phyloP scores from a whole-genome alignment of 768 basidiomycete species.

The Grammothele lineata region DNA sequence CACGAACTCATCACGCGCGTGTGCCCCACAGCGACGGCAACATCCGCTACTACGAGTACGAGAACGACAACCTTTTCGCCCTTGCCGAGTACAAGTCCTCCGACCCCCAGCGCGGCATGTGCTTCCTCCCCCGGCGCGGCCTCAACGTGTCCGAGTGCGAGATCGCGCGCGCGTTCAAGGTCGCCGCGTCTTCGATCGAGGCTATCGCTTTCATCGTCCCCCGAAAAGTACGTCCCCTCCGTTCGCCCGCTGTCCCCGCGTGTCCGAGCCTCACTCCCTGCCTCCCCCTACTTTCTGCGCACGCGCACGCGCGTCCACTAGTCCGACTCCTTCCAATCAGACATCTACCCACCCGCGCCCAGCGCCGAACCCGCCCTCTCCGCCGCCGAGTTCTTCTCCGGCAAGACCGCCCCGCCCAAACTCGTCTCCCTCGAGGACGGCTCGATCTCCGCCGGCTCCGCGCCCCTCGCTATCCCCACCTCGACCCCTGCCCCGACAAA shows the following conservation, averaged over 20 bases:
- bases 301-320: too few relatives aligned
- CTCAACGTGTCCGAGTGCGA: conserved; percentile 90
- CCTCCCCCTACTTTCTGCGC: conserved; percentile 9
- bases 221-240: conserved; percentile 54
- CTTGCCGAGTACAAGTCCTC: conserved; percentile 84
- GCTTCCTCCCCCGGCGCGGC: conserved; percentile 90
- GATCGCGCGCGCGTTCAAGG: conserved; percentile 92
- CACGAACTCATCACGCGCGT: too few relatives aligned
- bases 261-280: too few relatives aligned
- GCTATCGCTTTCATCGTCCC: conserved; percentile 96
- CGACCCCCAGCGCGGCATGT: conserved; percentile 95
- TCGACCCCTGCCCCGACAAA: conserved; percentile 22
- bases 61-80: conserved; percentile 72
- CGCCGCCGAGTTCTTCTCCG: conserved; percentile 83
- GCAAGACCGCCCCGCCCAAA: conserved; percentile 75
- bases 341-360: conserved; percentile 92
- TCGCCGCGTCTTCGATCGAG: conserved; percentile 69
- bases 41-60: conserved; percentile 96
- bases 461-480: conserved; percentile 13
- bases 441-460: conserved; percentile 30
- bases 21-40: conserved; percentile 95
- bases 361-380: conserved; percentile 75
- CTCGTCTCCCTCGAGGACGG: conserved; percentile 79
- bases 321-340: conserved; percentile 95
- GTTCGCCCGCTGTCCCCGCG: too few relatives aligned